Evolutionary conservation across 1,284 basidiomycete genomes (phyloP), one percentile per base, ranked within the genome.

Genomic region (Ceratobasidium sp.): DNA sequence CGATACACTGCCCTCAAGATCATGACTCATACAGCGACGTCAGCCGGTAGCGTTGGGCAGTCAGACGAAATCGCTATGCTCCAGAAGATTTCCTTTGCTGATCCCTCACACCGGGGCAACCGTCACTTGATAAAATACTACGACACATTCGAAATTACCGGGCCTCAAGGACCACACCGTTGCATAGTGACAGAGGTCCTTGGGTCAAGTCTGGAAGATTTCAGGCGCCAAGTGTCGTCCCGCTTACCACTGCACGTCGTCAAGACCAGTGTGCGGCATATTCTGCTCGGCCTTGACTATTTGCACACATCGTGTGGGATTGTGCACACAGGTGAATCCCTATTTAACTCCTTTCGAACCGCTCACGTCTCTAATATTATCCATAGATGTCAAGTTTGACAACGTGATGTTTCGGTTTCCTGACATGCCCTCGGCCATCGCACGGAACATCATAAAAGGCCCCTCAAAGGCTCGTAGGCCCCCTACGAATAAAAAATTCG

Each of bases 271-370:
- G 94, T 95, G 46, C 98, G 98, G 82, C 97, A 98, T 83, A 91
- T 98, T 49, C 85, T 99, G 2, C 88, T 98, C 24, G 97, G 96
- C 14, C 86, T 99, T 74, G 96, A 98, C 81, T 99, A 98, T 84
- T 96, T 99, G 88, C 97, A 99, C 81, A 88, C 92, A 56, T 95
- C 94, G 82, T 99, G 97, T 82, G 93, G 94, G 65, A 93, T 98
- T 79, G 97, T 98, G 69, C 95, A 96, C 80, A 96, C 94, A 46
- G 96, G 54, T 34, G 9, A 9, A 24, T 13, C 22, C 27, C 19
- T 7, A 4, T 31, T 29, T 24, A 29, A 11, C 54, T 56, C 13
- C 2, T 9, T 29, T 11, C 19, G n/a, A 34, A 4, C 13, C 7
- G 22, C 27, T 34, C 1, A 19, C 22, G 27, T 13, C 9, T 31